phyloP scores from a whole-genome alignment of 2,329 filamentous ascomycete species.

The Dryadomyces quercivorus region DNA sequence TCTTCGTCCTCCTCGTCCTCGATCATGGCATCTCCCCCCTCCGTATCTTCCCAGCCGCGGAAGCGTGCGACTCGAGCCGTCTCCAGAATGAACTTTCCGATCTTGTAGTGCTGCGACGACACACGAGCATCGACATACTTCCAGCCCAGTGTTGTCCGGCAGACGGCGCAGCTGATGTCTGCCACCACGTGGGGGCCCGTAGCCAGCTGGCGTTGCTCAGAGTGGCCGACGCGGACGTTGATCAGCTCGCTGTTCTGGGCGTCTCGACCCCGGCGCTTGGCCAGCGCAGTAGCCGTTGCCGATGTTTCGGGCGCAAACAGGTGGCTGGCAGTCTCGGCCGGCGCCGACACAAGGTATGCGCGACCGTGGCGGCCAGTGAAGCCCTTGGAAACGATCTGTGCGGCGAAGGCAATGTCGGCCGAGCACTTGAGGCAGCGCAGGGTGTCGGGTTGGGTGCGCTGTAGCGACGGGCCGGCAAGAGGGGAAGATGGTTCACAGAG shows the following conservation, averaged over 20 bases:
- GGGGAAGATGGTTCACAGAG: too few relatives aligned
- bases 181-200: conserved; percentile 54
- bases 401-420: conserved; percentile 46
- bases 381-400: conserved; percentile 52
- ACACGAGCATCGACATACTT: conserved; percentile 55
- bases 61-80: conserved; percentile 41
- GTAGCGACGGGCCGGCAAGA: conserved; percentile 15
- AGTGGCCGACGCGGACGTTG: conserved; percentile 43
- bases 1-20: neutral
- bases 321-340: conserved; percentile 5
- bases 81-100: conserved; percentile 58
- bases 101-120: conserved; percentile 49
- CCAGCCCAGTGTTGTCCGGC: conserved; percentile 49
- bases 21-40: neutral
- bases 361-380: conserved; percentile 55
- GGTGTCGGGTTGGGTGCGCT: conserved; percentile 37
- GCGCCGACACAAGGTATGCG: conserved; percentile 43
- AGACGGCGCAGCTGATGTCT: conserved; percentile 47
- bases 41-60: conserved; percentile 35
- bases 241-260: conserved; percentile 21
- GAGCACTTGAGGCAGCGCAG: conserved; percentile 47
- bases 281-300: conserved; percentile 13
- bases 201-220: conserved; percentile 44
- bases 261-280: conserved; percentile 8
- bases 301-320: conserved; percentile 7